Evolutionary conservation across 2,329 filamentous ascomycete species (phyloP).

Genomic region (Botryotinia globosa): DNA sequence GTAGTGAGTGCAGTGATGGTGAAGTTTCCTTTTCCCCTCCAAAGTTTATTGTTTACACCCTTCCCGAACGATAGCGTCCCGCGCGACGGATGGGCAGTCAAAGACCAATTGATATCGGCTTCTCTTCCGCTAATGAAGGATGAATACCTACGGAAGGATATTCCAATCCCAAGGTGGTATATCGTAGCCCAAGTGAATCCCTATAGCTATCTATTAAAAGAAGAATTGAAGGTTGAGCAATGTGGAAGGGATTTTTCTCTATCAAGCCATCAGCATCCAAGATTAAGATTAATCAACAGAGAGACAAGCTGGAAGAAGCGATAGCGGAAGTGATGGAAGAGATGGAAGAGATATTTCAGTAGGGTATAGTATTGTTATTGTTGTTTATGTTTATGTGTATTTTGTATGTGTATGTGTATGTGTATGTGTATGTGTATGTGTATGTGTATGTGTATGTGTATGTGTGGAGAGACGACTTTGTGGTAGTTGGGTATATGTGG

Average conservation of each 20-base stretch:
- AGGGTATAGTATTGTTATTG: not conserved
- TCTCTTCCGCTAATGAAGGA: not conserved
- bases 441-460: not conserved
- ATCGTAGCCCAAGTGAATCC: not conserved
- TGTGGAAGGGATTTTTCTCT: not conserved
- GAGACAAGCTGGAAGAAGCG: not conserved
- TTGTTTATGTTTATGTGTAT: not conserved
- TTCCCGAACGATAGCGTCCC: not conserved
- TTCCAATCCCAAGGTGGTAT: not conserved
- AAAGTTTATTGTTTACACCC: not conserved
- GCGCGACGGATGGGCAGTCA: not conserved
- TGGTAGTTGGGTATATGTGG: not conserved
- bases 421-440: not conserved
- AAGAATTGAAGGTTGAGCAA: conserved; percentile 4
- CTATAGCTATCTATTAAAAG: not conserved
- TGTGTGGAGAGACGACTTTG: not conserved
- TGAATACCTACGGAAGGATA: not conserved
- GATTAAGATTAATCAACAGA: conserved; percentile 11
- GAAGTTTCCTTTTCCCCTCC: not conserved
- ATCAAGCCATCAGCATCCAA: conserved; percentile 3
- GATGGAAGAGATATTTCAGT: not conserved
- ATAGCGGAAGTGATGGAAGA: not conserved
- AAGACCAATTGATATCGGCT: not conserved
- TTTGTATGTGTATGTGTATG: not conserved
- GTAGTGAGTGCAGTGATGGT: not conserved